Conservation (phyloP, 257 asterid species). For the Forsythia viridissima region DNA sequence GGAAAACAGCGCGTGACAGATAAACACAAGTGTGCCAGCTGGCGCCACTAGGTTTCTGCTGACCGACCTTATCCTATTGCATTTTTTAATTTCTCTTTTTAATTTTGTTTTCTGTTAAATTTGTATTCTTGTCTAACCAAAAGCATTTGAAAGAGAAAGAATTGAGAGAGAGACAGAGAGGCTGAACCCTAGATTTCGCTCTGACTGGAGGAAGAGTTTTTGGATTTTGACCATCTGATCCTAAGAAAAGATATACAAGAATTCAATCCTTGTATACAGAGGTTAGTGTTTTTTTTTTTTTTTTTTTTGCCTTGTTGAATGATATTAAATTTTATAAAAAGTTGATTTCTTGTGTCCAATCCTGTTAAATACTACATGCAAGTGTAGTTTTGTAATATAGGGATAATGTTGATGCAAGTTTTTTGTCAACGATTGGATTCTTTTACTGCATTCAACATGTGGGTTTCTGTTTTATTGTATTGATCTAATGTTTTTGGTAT, state of each 20-base stretch:
- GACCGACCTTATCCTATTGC: conserved; percentile 56
- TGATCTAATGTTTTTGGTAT: conserved; percentile 26
- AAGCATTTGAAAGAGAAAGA: conserved; percentile 26
- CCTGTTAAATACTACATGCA: conserved; percentile 15
- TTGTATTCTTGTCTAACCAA: conserved; percentile 18
- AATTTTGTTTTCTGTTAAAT: not conserved
- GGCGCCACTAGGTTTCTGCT: conserved; percentile 43
- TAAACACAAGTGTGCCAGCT: conserved; percentile 35
- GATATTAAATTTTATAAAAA: not conserved
- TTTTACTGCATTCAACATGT: conserved; percentile 4
- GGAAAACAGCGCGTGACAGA: conserved; percentile 37
- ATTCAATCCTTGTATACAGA: conserved; percentile 21
- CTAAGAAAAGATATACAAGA: conserved; percentile 5
- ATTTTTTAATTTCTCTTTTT: conserved; percentile 3
- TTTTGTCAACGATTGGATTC: conserved; percentile 20
- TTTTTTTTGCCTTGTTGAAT: not conserved
- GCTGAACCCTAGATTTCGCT: conserved; percentile 43
- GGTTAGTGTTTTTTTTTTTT: conserved; percentile 23
- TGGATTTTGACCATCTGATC: conserved; percentile 32
- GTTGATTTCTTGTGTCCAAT: not conserved
- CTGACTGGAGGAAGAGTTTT: conserved; percentile 34
- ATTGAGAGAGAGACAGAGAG: conserved; percentile 13
- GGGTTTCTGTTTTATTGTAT: conserved; percentile 37
- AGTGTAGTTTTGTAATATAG: conserved; percentile 6
- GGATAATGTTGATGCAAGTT: not conserved